Conservation (phyloP, 257 asterid genomes). For the Solanum chmielewskii region DNA sequence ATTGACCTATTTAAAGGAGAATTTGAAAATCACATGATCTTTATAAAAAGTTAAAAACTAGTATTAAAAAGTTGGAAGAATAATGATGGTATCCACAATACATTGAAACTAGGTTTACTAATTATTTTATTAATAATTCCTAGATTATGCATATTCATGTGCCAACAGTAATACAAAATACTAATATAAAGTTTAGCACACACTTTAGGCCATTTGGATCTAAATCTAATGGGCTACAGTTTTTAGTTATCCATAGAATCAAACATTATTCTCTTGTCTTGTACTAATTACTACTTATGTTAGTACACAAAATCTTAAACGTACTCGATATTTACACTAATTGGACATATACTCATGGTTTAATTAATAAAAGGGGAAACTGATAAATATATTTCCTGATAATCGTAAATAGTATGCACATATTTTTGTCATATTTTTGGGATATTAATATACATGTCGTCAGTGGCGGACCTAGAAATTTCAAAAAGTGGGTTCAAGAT, state of each 20-base stretch:
- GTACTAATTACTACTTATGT: background rate
- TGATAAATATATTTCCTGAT: no score
- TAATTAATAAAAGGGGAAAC: background rate
- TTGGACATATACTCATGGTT: background rate
- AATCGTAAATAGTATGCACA: no score
- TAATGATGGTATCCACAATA: background rate
- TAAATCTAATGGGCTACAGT: background rate
- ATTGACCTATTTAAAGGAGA: background rate
- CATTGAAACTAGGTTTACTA: background rate
- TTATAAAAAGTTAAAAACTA: background rate
- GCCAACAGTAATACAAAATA: background rate
- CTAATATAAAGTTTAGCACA: no score
- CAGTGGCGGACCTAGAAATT: no score
- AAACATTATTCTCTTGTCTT: background rate
- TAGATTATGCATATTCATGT: background rate
- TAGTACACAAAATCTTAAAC: background rate
- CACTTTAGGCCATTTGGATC: background rate
- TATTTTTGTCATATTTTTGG: no score
- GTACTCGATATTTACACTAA: no score
- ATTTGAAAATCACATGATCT: background rate
- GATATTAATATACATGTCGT: fast-evolving
- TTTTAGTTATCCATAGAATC: background rate
- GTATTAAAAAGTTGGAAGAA: background rate
- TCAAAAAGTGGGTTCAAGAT: no score
- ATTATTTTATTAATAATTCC: background rate